These are phyloP conservation scores for Cercospora sojina DNA, from an alignment of 2,329 filamentous ascomycete genomes.

Conservation along the genomic window DNA sequence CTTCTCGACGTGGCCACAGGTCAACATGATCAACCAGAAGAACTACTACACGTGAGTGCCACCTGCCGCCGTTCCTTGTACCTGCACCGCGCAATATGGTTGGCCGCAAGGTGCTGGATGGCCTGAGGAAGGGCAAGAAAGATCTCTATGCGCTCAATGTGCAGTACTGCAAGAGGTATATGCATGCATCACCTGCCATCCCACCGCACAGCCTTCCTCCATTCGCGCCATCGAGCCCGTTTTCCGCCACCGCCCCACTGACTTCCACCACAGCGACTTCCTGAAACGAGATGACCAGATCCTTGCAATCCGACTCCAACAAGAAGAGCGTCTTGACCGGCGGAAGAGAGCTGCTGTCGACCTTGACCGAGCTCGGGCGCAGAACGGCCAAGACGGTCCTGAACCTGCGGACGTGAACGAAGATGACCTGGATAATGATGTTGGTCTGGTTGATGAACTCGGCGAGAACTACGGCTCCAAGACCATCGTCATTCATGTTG, in stretches of 20 bases:
- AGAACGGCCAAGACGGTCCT: constrained; percentile 57
- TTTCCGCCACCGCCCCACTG: background rate
- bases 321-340: constrained; percentile 78
- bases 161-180: constrained; percentile 40
- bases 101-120: constrained; percentile 35
- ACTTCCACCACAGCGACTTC: constrained; percentile 69
- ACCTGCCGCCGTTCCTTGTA: background rate
- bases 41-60: constrained; percentile 90
- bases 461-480: constrained; percentile 74
- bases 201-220: background rate
- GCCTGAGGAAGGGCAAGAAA: constrained; percentile 37
- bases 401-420: constrained; percentile 41
- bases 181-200: background rate
- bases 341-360: constrained; percentile 86
- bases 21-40: constrained; percentile 95
- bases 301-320: constrained; percentile 81
- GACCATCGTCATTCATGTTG: constrained; percentile 91
- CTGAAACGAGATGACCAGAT: constrained; percentile 98
- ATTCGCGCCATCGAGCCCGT: background rate
- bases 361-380: constrained; percentile 78
- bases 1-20: constrained; percentile 87
- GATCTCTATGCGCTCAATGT: constrained; percentile 38
- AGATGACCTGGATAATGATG: constrained; percentile 43
- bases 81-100: constrained; percentile 28
- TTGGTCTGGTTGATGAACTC: constrained; percentile 58